Evolutionary conservation across 1,284 basidiomycete species (phyloP), one percentile per base, ranked within the genome.

Genomic region (Ustilago vetiveriae): DNA sequence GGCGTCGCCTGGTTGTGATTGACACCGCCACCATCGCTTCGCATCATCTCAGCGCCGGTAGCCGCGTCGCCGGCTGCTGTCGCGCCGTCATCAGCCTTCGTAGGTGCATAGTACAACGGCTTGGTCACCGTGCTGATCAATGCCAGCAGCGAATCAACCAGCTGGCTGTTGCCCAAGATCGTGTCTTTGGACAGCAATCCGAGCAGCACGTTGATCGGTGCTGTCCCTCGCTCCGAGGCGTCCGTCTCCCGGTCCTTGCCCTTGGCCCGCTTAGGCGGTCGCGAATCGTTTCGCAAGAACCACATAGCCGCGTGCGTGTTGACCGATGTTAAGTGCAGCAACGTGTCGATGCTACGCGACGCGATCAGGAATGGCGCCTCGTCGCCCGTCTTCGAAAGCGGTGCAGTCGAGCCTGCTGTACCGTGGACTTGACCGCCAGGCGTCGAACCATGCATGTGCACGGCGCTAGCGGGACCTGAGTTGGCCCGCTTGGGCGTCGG

Each of bases 321-420:
- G 35, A 58, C 58, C 16, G 56, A 47, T 0, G 78, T 74, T 35
- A 82, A 62, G 42, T 78, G 67, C 14, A 74, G 59, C 24, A 82
- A 56, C 26, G 73, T 75, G 44, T 80, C 80, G 42, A 82, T 70
- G 42, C 72, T 76, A 47, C 80, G 76, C 16, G 72, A 70, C 2
- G 80, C 80, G 22, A 82, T 80, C 56, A 82, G 62, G 62, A 75
- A 76, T 21, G 80, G 79, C 26, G 80, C 80, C 57, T 82, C 79
- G 24, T 79, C 79, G n/a, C 80, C 80, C 35, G 76, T 73, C 38
- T 56, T 56, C n/a, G 79, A 77, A 6, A 82, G 62, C 23, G 80
- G 80, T 9, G 78, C 74, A 3, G 60, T 56, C 38, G 59, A 47
- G 26, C 53, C 41, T 3, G 47, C 24, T 10, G 45, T 17, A 14